phyloP scores from a whole-genome alignment of 495 filamentous ascomycete genomes.

The Aspergillus carlsbadensis region DNA sequence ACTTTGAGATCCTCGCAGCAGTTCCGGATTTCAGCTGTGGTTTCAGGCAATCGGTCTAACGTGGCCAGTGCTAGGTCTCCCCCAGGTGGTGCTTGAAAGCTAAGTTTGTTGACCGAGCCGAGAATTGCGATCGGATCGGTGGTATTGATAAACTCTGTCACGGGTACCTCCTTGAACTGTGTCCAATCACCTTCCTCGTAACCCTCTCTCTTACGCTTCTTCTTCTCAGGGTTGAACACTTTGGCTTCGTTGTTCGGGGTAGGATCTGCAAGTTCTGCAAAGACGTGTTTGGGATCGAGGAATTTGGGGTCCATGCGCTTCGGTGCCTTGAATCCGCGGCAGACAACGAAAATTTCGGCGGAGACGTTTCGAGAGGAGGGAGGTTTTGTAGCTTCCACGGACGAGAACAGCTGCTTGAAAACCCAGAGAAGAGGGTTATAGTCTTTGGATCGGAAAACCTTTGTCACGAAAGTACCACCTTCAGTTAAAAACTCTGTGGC shows the following conservation, averaged over 20 bases:
- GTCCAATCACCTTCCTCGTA: slow-evolving; percentile 96
- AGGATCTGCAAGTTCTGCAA: slow-evolving; percentile 86
- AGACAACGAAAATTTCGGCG: slow-evolving; percentile 97
- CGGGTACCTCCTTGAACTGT: slow-evolving; percentile 84
- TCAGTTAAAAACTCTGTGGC: slow-evolving; percentile 90
- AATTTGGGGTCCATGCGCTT: slow-evolving; percentile 91
- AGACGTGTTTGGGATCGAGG: slow-evolving; percentile 85
- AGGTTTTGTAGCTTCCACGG: slow-evolving; percentile 95
- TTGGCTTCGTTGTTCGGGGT: slow-evolving; percentile 96
- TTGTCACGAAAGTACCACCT: slow-evolving; percentile 94
- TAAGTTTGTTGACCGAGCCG: slow-evolving; percentile 78
- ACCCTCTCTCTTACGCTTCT: slow-evolving; percentile 94
- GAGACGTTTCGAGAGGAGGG: slow-evolving; percentile 94
- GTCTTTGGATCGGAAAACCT: slow-evolving; percentile 97
- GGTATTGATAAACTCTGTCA: slow-evolving; percentile 92
- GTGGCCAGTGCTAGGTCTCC: slow-evolving; percentile 86
- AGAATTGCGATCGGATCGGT: slow-evolving; percentile 95
- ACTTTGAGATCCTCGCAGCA: slow-evolving; percentile 91
- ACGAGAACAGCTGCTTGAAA: slow-evolving; percentile 92
- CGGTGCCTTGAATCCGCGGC: slow-evolving; percentile 88
- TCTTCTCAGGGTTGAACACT: slow-evolving; percentile 94
- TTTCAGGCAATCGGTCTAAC: slow-evolving; percentile 86
- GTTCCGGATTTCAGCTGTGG: slow-evolving; percentile 78
- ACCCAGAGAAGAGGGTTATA: slow-evolving; percentile 97
- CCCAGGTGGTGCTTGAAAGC: slow-evolving; percentile 71